These are phyloP conservation scores for Spergularia azorica DNA, from an alignment of 179 eudicot genomes.

Conservation along the genomic window DNA sequence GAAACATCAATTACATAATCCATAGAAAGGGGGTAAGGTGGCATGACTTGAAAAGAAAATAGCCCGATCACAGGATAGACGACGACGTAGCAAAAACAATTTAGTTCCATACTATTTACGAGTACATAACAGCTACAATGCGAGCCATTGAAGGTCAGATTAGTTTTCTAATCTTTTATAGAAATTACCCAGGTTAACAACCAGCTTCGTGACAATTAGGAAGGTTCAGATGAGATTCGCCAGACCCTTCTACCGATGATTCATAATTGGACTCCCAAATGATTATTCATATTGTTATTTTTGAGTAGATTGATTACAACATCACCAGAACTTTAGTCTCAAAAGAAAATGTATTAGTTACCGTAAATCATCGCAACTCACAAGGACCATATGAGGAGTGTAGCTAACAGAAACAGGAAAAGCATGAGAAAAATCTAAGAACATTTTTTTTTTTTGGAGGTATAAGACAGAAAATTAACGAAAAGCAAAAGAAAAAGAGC, in stretches of 20 bases:
- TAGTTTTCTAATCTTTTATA: background rate
- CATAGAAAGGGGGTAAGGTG: background rate
- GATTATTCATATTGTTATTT: background rate
- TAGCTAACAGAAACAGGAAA: background rate
- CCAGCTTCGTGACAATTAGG: background rate
- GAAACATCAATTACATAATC: background rate
- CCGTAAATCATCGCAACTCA: background rate
- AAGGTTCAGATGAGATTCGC: conserved; percentile 1
- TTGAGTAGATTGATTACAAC: background rate
- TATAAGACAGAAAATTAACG: background rate
- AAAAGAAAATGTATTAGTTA: background rate
- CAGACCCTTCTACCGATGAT: background rate
- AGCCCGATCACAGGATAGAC: background rate
- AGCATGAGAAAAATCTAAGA: background rate
- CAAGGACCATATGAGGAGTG: background rate
- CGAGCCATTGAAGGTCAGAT: background rate
- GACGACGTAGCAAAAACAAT: background rate
- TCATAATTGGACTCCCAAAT: background rate
- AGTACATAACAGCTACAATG: too few relatives aligned
- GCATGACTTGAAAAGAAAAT: too few relatives aligned
- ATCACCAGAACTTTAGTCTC: background rate
- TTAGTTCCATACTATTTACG: background rate
- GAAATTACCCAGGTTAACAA: background rate
- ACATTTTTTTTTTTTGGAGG: too few relatives aligned
- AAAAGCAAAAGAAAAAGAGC: background rate